A percentile compares a stretch with the other conserved stretches of the same genome.
These are phyloP conservation scores for Peronospora tabacina DNA, from an alignment of 352 stramenopile genomes.

Conservation along the genomic window DNA sequence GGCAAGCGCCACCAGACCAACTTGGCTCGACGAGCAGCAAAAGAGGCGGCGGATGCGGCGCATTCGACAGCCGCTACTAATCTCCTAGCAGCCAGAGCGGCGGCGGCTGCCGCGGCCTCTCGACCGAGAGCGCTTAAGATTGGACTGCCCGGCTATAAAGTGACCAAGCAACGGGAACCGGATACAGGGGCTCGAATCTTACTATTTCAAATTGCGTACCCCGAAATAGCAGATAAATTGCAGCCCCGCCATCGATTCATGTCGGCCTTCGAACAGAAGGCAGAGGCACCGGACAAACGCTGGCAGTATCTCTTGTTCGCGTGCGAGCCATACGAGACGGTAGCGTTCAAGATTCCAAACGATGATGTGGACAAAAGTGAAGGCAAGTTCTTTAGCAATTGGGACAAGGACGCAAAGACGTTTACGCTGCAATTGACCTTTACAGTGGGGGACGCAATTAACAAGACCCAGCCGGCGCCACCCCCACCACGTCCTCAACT, in stretches of 20 bases:
- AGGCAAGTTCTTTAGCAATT: constrained; percentile 96
- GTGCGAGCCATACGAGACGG: constrained; percentile 98
- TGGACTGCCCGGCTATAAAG: constrained; percentile 95
- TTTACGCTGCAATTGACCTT: constrained; percentile 91
- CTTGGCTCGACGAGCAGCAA: constrained; percentile 86
- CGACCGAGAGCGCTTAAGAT: constrained; percentile 88
- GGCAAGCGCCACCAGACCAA: constrained; percentile 98
- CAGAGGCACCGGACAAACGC: constrained; percentile 94
- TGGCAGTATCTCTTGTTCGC: constrained; percentile 97
- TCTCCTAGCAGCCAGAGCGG: constrained; percentile 35
- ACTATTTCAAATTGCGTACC: constrained; percentile 94
- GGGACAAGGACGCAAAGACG: constrained; percentile 92
- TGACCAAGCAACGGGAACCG: constrained; percentile 91
- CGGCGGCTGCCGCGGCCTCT: constrained; percentile 29
- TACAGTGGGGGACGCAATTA: constrained; percentile 22
- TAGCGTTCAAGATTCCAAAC: constrained; percentile 99
- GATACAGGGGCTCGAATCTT: constrained; percentile 79
- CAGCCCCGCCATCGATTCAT: constrained; percentile 98
- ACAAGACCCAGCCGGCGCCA: constrained; percentile 37
- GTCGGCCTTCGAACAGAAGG: constrained; percentile 98
- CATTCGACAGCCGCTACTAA: constrained; percentile 39
- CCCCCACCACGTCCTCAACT: constrained; percentile 49
- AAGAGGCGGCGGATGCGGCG: constrained; percentile 60
- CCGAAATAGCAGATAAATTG: constrained; percentile 88
- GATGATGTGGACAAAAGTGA: constrained; percentile 91